Percentiles rank a stretch among this genome's conserved stretches.
Evolutionary conservation across 371 early-diverging fungal species (phyloP).

Genomic region (Entomophthora muscae): DNA sequence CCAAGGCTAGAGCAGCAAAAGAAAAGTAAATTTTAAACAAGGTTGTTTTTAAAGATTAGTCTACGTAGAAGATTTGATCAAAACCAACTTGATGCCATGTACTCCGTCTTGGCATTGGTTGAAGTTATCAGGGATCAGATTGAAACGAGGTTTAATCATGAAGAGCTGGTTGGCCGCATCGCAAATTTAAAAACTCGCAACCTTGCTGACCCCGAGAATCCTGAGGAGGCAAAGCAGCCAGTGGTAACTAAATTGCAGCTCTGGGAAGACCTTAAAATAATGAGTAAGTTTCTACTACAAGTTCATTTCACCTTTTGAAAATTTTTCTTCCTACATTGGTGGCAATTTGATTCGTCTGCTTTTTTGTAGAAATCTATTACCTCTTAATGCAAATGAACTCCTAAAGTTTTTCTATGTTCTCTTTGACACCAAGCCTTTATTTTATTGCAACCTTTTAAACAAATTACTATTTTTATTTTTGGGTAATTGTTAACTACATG

Average conservation of each 20-base stretch:
- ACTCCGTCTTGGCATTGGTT: neutral
- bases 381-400: too few relatives aligned
- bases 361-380: too few relatives aligned
- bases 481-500: too few relatives aligned
- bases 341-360: too few relatives aligned
- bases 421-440: too few relatives aligned
- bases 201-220: neutral
- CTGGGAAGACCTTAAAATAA: conserved; percentile 75
- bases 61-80: conserved; percentile 1
- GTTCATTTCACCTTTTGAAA: neutral
- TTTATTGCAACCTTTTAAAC: too few relatives aligned
- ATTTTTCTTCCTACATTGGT: neutral
- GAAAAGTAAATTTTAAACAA: conserved; percentile 4
- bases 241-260: conserved; percentile 37
- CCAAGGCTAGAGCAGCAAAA: conserved; percentile 1
- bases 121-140: neutral
- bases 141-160: neutral
- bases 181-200: neutral
- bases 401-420: too few relatives aligned
- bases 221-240: neutral
- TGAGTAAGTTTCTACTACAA: conserved; percentile 24
- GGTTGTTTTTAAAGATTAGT: neutral
- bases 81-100: neutral
- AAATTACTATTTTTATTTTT: too few relatives aligned
- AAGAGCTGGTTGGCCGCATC: neutral